phyloP scores from a whole-genome alignment of 2,329 filamentous ascomycete genomes.

The Fusarium tjaetaba region DNA sequence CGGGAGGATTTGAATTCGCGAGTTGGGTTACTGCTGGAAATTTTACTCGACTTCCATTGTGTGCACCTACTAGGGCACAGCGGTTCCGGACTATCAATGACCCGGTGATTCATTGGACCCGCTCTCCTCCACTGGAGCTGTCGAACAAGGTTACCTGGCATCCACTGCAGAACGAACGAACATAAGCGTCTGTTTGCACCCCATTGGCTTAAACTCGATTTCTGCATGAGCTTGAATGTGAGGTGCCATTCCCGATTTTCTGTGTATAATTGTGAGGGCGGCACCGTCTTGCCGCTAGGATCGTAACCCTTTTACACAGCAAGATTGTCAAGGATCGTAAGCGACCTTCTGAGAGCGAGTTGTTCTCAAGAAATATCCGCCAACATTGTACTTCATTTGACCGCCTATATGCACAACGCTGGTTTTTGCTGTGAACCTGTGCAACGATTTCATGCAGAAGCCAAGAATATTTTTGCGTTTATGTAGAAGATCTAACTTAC shows the following conservation, averaged over 20 bases:
- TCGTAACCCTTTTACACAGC: neutral
- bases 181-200: neutral
- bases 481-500: neutral
- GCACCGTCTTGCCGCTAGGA: neutral
- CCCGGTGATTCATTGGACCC: neutral
- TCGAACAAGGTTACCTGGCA: conserved; percentile 18
- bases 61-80: conserved; percentile 45
- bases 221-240: neutral
- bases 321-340: neutral
- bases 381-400: neutral
- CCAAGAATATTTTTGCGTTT: too few relatives aligned
- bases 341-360: neutral
- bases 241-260: neutral
- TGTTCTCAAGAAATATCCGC: neutral
- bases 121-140: neutral
- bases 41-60: conserved; percentile 45
- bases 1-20: conserved; percentile 48
- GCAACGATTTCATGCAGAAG: neutral
- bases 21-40: conserved; percentile 47
- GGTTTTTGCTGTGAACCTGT: neutral
- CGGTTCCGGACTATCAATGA: neutral
- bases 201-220: neutral
- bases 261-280: neutral
- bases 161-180: neutral
- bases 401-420: neutral